These are phyloP conservation scores for Apiospora koreana DNA, from an alignment of 2,329 filamentous ascomycete species.

Conservation along the genomic window DNA sequence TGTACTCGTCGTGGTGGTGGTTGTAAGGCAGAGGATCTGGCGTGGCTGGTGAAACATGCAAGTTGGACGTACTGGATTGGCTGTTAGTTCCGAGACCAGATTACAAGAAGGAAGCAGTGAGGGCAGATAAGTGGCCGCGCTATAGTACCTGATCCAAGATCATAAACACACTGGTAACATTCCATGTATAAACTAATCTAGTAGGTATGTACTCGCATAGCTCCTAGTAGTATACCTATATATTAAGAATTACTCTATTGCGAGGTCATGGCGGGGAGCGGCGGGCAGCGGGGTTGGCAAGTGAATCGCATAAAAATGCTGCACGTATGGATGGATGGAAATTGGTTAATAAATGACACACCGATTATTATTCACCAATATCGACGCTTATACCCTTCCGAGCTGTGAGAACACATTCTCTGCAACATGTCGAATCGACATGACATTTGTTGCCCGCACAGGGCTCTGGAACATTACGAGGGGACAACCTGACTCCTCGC, in stretches of 20 bases:
- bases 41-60: slow-evolving; percentile 7
- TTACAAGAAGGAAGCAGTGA: background rate
- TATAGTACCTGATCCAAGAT: background rate
- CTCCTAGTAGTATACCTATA: background rate
- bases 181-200: background rate
- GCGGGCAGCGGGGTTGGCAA: background rate
- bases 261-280: background rate
- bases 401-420: background rate
- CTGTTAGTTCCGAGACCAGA: background rate
- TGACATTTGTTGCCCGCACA: background rate
- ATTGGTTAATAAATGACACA: background rate
- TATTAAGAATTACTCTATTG: background rate
- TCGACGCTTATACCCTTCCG: background rate
- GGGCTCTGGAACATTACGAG: background rate
- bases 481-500: background rate
- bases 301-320: background rate
- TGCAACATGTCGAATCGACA: background rate
- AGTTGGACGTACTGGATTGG: background rate
- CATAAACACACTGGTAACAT: background rate
- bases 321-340: background rate
- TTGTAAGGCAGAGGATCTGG: background rate
- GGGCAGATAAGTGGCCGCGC: background rate
- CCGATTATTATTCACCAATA: background rate
- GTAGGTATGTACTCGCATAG: background rate
- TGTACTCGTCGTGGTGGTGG: background rate